A percentile compares a stretch with the other conserved stretches of the same genome.
Conservation (phyloP, 1,284 basidiomycete genomes). For the Apiotrichum mycotoxinovorans region DNA sequence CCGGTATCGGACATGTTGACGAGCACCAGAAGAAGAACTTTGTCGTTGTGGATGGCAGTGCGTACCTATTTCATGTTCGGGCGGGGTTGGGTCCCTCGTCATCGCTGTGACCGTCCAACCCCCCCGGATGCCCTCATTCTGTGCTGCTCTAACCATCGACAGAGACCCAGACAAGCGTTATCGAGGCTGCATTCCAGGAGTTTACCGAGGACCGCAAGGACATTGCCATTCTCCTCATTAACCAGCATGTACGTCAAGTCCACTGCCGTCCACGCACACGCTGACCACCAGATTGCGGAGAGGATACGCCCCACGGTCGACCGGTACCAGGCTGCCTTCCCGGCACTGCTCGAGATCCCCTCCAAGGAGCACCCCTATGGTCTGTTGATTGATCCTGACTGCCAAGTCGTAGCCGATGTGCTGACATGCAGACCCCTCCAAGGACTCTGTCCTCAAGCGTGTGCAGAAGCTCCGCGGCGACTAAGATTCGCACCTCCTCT, state of each 20-base stretch:
- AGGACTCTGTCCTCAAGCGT: slow-evolving; percentile 94
- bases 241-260: slow-evolving; percentile 74
- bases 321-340: slow-evolving; percentile 92
- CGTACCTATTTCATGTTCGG: slow-evolving; percentile 34
- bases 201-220: slow-evolving; percentile 82
- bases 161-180: slow-evolving; percentile 85
- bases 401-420: background rate
- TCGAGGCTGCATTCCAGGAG: slow-evolving; percentile 86
- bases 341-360: slow-evolving; percentile 94
- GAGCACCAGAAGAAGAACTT: slow-evolving; percentile 93
- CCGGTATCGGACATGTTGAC: slow-evolving; percentile 84
- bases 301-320: slow-evolving; percentile 94
- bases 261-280: background rate
- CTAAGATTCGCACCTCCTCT: slow-evolving; percentile 27
- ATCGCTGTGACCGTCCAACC: background rate
- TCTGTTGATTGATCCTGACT: slow-evolving; percentile 47
- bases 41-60: slow-evolving; percentile 84
- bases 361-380: slow-evolving; percentile 72
- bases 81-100: background rate
- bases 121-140: background rate
- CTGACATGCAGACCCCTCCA: slow-evolving; percentile 72
- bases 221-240: slow-evolving; percentile 91
- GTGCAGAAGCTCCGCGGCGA: slow-evolving; percentile 96
- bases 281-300: slow-evolving; percentile 73
- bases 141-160: slow-evolving; percentile 1